phyloP scores from a whole-genome alignment of 1,284 basidiomycete species.

The Cryptococcus hybrid region DNA sequence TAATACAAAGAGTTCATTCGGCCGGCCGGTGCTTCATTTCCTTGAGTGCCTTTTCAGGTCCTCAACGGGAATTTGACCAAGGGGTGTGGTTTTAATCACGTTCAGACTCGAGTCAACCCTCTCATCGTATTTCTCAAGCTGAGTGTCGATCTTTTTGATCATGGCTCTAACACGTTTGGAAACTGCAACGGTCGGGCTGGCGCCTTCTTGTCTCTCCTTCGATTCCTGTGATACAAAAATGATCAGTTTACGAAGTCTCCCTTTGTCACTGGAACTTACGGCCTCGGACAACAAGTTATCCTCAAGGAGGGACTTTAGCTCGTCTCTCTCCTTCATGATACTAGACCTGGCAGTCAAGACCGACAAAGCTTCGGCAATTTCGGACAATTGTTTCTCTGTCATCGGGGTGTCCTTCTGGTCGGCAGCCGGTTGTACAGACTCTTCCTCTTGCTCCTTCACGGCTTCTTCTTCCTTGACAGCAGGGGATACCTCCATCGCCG shows the following conservation, averaged over 20 bases:
- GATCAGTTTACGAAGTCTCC: not conserved
- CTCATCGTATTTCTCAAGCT: constrained; percentile 87
- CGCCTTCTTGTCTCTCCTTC: constrained; percentile 48
- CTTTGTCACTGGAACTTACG: constrained; percentile 49
- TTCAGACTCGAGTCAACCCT: constrained; percentile 89
- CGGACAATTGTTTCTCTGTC: constrained; percentile 94
- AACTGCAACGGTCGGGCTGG: constrained; percentile 55
- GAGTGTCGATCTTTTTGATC: constrained; percentile 93
- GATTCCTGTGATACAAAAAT: constrained; percentile 34
- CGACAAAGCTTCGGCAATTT: constrained; percentile 87
- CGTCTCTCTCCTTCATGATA: constrained; percentile 92
- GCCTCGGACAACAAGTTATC: constrained; percentile 87
- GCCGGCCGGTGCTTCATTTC: constrained; percentile 94
- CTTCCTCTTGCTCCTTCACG: not conserved
- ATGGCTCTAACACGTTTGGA: constrained; percentile 93
- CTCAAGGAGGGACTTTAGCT: constrained; percentile 82
- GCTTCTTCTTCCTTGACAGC: constrained; percentile 1
- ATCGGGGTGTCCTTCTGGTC: constrained; percentile 72
- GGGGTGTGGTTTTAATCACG: constrained; percentile 87
- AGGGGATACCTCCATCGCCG: too few relatives aligned
- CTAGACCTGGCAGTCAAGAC: constrained; percentile 94
- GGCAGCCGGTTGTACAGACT: constrained; percentile 36
- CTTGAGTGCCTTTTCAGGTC: constrained; percentile 75
- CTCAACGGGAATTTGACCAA: constrained; percentile 86
- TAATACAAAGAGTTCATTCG: constrained; percentile 50